These are phyloP conservation scores for Zoysia matrella DNA, from an alignment of 202 grass and related monocot genomes.

Conservation along the genomic window DNA sequence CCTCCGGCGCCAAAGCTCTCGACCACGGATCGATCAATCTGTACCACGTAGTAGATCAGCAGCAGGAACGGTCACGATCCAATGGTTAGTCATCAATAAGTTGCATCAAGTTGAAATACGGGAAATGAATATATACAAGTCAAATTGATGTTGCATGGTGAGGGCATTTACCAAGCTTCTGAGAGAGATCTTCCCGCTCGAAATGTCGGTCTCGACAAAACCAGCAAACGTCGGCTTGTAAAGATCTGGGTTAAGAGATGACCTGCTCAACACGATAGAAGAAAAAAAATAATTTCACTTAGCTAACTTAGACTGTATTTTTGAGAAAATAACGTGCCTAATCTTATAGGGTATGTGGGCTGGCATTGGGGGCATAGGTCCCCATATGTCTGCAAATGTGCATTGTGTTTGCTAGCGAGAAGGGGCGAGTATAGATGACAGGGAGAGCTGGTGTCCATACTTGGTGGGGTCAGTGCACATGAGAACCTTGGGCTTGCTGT, in stretches of 20 bases:
- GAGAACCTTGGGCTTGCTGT: conserved; percentile 62
- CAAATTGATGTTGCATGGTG: not conserved
- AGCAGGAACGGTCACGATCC: too few relatives aligned
- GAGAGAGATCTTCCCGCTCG: conserved; percentile 59
- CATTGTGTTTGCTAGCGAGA: too few relatives aligned
- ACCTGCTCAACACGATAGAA: conserved; percentile 43
- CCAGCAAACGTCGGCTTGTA: too few relatives aligned
- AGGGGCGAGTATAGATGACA: not conserved
- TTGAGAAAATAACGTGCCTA: too few relatives aligned
- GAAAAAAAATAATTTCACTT: not conserved
- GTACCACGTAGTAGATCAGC: not conserved
- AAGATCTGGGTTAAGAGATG: conserved; percentile 48
- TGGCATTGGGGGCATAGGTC: too few relatives aligned
- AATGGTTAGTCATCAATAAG: too few relatives aligned
- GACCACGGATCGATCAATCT: conserved; percentile 87
- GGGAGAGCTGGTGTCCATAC: conserved; percentile 26
- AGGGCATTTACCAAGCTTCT: conserved; percentile 59
- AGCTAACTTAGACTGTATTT: too few relatives aligned
- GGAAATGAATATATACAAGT: not conserved
- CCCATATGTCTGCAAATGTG: too few relatives aligned
- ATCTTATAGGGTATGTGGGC: too few relatives aligned
- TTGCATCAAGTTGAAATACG: too few relatives aligned
- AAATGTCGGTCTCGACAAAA: conserved; percentile 54
- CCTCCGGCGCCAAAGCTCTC: conserved; percentile 86
- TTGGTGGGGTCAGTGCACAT: conserved; percentile 83